A percentile compares a stretch with the other conserved stretches of the same genome.
These are phyloP conservation scores for Agaricus blazei DNA, from an alignment of 768 basidiomycete genomes.

Conservation along the genomic window DNA sequence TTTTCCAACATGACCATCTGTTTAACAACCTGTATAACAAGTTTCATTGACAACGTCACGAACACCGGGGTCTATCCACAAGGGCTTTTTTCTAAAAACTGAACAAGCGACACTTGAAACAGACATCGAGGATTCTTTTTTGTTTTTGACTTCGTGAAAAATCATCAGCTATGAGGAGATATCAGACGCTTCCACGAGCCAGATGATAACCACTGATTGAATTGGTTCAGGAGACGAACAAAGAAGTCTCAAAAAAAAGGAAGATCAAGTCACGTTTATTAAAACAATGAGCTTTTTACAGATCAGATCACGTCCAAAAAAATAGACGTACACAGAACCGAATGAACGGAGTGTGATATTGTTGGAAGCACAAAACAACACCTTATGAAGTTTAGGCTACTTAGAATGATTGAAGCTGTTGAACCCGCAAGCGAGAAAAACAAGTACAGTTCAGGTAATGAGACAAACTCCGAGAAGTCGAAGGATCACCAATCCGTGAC, in stretches of 20 bases:
- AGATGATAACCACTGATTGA: not conserved
- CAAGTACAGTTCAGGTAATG: not conserved
- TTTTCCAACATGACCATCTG: not conserved
- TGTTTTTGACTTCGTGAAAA: not conserved
- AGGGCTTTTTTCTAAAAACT: not conserved
- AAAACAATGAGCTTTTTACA: not conserved
- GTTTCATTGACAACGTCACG: not conserved
- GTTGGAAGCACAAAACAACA: too few species aligned
- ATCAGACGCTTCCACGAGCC: not conserved
- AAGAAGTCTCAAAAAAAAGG: slow-evolving; percentile 3
- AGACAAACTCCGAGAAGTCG: slow-evolving; percentile 5
- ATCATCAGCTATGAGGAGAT: not conserved
- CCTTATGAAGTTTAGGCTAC: too few species aligned
- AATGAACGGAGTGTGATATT: too few species aligned
- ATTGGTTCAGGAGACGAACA: not conserved
- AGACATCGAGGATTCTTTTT: too few species aligned
- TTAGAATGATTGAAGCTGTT: too few species aligned
- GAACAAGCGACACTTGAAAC: not conserved
- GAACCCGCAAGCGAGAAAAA: too few species aligned
- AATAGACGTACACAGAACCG: too few species aligned
- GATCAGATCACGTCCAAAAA: not conserved
- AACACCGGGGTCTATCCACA: not conserved
- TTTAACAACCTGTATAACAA: too few species aligned
- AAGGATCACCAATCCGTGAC: not conserved
- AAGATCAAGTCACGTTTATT: not conserved